Evolutionary conservation across 441 rosid genomes (phyloP).

Genomic region (Gossypium aridum): DNA sequence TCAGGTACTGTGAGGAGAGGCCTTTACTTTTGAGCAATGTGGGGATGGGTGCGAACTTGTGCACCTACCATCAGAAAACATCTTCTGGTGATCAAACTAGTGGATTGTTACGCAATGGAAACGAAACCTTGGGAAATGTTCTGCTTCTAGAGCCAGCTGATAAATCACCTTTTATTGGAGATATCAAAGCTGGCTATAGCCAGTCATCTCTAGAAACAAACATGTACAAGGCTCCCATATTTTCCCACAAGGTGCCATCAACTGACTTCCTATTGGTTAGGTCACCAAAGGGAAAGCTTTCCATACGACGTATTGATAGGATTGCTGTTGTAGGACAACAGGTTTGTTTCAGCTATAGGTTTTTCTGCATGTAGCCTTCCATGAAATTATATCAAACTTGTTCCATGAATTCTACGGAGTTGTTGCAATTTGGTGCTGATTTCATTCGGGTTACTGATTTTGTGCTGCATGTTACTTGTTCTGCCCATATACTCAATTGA

Average conservation of each 20-base stretch:
- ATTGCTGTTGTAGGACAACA: slow-evolving; percentile 92
- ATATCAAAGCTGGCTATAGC: slow-evolving; percentile 69
- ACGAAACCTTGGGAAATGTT: slow-evolving; percentile 61
- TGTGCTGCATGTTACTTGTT: background rate
- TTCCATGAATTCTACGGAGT: slow-evolving; percentile 7
- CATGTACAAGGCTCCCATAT: slow-evolving; percentile 93
- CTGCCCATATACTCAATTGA: background rate
- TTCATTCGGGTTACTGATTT: background rate
- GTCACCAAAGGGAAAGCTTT: slow-evolving; percentile 94
- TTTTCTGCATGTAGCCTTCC: background rate
- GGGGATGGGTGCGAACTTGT: slow-evolving; percentile 97
- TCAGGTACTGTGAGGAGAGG: slow-evolving; percentile 97
- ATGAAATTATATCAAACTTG: slow-evolving; percentile 18
- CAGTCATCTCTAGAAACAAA: slow-evolving; percentile 91
- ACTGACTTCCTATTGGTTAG: slow-evolving; percentile 92
- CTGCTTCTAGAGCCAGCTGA: slow-evolving; percentile 76
- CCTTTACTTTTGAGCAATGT: slow-evolving; percentile 81
- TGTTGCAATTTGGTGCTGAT: slow-evolving; percentile 7
- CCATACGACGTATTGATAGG: slow-evolving; percentile 90
- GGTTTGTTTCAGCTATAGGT: slow-evolving; percentile 39
- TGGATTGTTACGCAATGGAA: slow-evolving; percentile 45
- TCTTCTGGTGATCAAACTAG: slow-evolving; percentile 73
- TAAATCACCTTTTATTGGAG: slow-evolving; percentile 97
- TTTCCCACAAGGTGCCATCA: slow-evolving; percentile 75
- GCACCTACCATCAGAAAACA: slow-evolving; percentile 92